A percentile compares a stretch with the other conserved stretches of the same genome.
Conservation (phyloP, 2,329 filamentous ascomycete species). For the Beauveria pseudobassiana region DNA sequence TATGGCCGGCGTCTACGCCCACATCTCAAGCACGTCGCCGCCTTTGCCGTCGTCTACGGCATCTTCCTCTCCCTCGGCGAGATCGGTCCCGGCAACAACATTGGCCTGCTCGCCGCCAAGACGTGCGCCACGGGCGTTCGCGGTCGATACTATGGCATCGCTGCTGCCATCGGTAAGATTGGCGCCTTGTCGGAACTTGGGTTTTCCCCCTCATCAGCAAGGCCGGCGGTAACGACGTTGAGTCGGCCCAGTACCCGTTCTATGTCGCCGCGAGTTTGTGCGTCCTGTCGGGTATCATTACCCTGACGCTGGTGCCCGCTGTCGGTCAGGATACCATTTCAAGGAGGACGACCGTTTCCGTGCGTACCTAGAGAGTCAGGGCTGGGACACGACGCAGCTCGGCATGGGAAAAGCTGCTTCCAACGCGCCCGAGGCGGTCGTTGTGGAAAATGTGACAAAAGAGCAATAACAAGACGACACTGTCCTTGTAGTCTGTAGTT, state of each 20-base stretch:
- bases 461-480: background rate
- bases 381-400: slow-evolving; percentile 62
- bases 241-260: slow-evolving; percentile 77
- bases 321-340: slow-evolving; percentile 80
- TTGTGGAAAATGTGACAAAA: background rate
- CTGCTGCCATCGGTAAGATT: slow-evolving; percentile 67
- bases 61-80: slow-evolving; percentile 32
- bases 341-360: slow-evolving; percentile 71
- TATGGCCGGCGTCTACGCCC: slow-evolving; percentile 73
- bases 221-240: slow-evolving; percentile 45
- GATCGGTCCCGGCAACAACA: slow-evolving; percentile 84
- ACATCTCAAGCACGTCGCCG: slow-evolving; percentile 45
- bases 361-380: slow-evolving; percentile 63
- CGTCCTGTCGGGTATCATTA: slow-evolving; percentile 55
- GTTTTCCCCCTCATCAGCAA: slow-evolving; percentile 68
- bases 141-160: slow-evolving; percentile 64
- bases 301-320: slow-evolving; percentile 53
- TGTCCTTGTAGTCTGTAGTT: background rate
- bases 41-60: slow-evolving; percentile 31
- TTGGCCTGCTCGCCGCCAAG: slow-evolving; percentile 79
- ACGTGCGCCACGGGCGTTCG: slow-evolving; percentile 86
- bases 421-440: background rate
- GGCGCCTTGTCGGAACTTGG: slow-evolving; percentile 77
- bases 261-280: slow-evolving; percentile 73
- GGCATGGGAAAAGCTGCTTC: slow-evolving; percentile 31